phyloP scores from a whole-genome alignment of 2,329 filamentous ascomycete species.

The Nemania serpens region DNA sequence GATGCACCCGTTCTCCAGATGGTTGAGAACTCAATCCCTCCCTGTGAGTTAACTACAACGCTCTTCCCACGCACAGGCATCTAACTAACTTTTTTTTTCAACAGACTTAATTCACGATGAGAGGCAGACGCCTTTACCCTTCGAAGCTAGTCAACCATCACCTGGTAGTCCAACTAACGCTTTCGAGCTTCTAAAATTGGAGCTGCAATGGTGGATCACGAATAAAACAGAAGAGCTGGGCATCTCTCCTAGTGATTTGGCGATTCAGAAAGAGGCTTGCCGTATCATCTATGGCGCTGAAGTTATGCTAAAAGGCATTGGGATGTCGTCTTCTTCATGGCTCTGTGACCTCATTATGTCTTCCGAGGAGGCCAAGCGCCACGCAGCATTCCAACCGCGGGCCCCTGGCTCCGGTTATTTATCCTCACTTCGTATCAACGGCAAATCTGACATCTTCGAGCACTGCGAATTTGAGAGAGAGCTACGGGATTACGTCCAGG shows the following conservation, averaged over 20 bases:
- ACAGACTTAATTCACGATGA: slow-evolving; percentile 68
- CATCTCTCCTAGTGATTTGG: slow-evolving; percentile 52
- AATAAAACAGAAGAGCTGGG: slow-evolving; percentile 51
- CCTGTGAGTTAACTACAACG: slow-evolving; percentile 56
- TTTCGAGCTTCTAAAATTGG: slow-evolving; percentile 65
- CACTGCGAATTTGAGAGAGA: slow-evolving; percentile 60
- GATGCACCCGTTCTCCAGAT: slow-evolving; percentile 63
- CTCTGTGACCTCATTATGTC: slow-evolving; percentile 63
- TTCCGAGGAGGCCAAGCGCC: slow-evolving; percentile 47
- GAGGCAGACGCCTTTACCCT: slow-evolving; percentile 61
- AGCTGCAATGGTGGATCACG: slow-evolving; percentile 57
- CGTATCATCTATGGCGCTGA: slow-evolving; percentile 62
- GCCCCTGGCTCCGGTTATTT: slow-evolving; percentile 53
- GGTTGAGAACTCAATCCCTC: slow-evolving; percentile 69
- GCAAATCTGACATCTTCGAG: slow-evolving; percentile 62
- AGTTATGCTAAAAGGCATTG: slow-evolving; percentile 47
- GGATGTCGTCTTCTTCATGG: slow-evolving; percentile 53
- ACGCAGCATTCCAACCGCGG: slow-evolving; percentile 55
- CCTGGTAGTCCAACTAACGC: slow-evolving; percentile 57
- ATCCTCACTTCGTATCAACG: slow-evolving; percentile 58
- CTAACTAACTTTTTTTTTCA: slow-evolving; percentile 37
- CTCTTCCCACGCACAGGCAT: slow-evolving; percentile 44
- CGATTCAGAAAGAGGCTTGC: slow-evolving; percentile 63
- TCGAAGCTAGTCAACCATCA: slow-evolving; percentile 51
- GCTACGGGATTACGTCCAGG: slow-evolving; percentile 58